Conservation (phyloP, 2,329 filamentous ascomycete genomes). For the Cordyceps cateniannulata region DNA sequence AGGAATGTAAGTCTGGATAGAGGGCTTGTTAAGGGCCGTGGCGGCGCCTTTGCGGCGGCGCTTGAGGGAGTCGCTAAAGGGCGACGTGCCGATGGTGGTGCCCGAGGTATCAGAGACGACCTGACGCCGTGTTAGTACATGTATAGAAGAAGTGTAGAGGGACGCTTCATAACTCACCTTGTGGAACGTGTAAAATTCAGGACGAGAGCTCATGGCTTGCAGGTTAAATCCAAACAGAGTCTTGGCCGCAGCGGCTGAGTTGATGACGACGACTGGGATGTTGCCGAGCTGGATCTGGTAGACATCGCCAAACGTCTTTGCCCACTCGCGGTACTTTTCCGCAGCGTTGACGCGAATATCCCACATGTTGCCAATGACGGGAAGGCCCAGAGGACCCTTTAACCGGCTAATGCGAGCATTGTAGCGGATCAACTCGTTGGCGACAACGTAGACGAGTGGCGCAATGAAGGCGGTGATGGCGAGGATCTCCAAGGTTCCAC, state of each 20-base stretch:
- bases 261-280: constrained; percentile 49
- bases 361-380: constrained; percentile 48
- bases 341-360: constrained; percentile 50
- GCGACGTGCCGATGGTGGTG: constrained; percentile 62
- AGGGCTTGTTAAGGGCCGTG: constrained; percentile 58
- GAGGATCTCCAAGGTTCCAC: constrained; percentile 15
- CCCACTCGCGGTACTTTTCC: constrained; percentile 50
- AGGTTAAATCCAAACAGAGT: constrained; percentile 45
- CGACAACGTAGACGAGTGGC: constrained; percentile 37
- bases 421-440: constrained; percentile 42
- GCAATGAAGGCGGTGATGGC: constrained; percentile 20
- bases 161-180: constrained; percentile 31
- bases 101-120: constrained; percentile 59
- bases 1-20: constrained; percentile 54
- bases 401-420: constrained; percentile 39
- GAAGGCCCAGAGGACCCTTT: constrained; percentile 42
- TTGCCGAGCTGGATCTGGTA: constrained; percentile 55
- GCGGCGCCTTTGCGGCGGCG: constrained; percentile 58
- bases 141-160: neutral
- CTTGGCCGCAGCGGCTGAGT: constrained; percentile 44
- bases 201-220: constrained; percentile 47
- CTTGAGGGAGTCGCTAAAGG: constrained; percentile 59
- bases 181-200: constrained; percentile 54
- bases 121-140: constrained; percentile 24
- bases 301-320: constrained; percentile 39